These are phyloP conservation scores for Nephromyces sp. DNA, from an alignment of 169 alveolate species.

Conservation along the genomic window DNA sequence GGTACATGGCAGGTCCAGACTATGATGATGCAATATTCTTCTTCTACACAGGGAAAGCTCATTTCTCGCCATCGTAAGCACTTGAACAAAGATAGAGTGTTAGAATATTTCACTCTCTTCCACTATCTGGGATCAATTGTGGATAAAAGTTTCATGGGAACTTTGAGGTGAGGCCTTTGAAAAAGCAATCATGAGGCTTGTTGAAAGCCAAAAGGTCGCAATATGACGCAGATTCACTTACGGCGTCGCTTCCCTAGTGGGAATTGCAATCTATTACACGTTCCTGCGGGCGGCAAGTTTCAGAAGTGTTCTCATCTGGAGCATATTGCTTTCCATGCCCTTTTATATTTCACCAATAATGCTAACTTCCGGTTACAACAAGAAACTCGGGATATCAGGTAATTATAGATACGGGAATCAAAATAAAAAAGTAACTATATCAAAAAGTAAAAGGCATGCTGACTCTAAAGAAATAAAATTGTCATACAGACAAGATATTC, in stretches of 20 bases:
- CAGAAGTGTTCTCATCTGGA: constrained; percentile 67
- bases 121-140: not conserved
- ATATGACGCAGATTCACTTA: constrained; percentile 53
- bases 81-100: too few relatives aligned
- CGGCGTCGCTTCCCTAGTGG: constrained; percentile 81
- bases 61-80: constrained; percentile 68
- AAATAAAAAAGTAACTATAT: too few relatives aligned
- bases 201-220: too few relatives aligned
- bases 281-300: constrained; percentile 68
- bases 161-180: constrained; percentile 53
- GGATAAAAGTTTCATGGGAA: constrained; percentile 74
- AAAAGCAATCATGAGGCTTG: too few relatives aligned
- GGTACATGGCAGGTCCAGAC: constrained; percentile 73
- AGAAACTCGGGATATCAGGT: constrained; percentile 5
- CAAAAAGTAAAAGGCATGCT: too few relatives aligned
- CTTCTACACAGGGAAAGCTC: constrained; percentile 78
- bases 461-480: constrained; percentile 61
- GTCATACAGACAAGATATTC: constrained; percentile 78
- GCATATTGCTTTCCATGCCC: constrained; percentile 73
- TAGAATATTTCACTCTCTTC: not conserved
- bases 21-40: constrained; percentile 86
- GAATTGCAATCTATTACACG: constrained; percentile 70
- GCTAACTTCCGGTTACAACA: not conserved
- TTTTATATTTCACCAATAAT: constrained; percentile 39
- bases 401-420: too few relatives aligned